Conservation (phyloP, 805 yeast species). For the Lachancea mirantina region DNA sequence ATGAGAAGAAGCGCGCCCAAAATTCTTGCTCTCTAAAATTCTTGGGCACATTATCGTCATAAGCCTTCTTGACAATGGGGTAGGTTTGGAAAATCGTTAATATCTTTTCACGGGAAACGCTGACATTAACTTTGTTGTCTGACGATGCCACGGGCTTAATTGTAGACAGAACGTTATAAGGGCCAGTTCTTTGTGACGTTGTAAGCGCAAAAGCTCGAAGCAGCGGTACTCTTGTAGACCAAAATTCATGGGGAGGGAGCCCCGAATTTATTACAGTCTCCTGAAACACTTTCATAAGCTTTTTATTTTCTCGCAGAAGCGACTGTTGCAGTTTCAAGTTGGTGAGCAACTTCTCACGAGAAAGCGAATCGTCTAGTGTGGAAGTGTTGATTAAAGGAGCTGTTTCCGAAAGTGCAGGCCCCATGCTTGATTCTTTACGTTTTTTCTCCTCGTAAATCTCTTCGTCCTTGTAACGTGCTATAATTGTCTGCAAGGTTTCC, state of each 20-base stretch:
- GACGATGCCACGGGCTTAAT: slow-evolving; percentile 89
- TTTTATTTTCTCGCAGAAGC: slow-evolving; percentile 60
- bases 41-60: slow-evolving; percentile 84
- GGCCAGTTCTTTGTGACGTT: slow-evolving; percentile 79
- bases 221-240: slow-evolving; percentile 75
- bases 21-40: slow-evolving; percentile 78
- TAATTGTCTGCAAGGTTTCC: slow-evolving; percentile 56
- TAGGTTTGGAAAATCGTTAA: slow-evolving; percentile 85
- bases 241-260: slow-evolving; percentile 73
- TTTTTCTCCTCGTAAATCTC: slow-evolving; percentile 35
- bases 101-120: slow-evolving; percentile 85
- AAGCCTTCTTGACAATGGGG: slow-evolving; percentile 85
- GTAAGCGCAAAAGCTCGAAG: slow-evolving; percentile 82
- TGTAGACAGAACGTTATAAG: slow-evolving; percentile 88
- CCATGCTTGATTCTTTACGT: slow-evolving; percentile 14
- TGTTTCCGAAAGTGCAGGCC: slow-evolving; percentile 15
- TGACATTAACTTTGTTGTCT: slow-evolving; percentile 89
- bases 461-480: slow-evolving; percentile 56
- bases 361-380: slow-evolving; percentile 41
- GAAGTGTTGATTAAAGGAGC: slow-evolving; percentile 33
- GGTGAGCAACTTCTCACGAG: slow-evolving; percentile 51
- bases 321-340: slow-evolving; percentile 76
- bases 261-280: slow-evolving; percentile 79
- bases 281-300: slow-evolving; percentile 67
- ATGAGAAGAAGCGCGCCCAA: slow-evolving; percentile 93